These are phyloP conservation scores for Trichophyton equinum DNA, from an alignment of 2,329 filamentous ascomycete species.

Conservation along the genomic window DNA sequence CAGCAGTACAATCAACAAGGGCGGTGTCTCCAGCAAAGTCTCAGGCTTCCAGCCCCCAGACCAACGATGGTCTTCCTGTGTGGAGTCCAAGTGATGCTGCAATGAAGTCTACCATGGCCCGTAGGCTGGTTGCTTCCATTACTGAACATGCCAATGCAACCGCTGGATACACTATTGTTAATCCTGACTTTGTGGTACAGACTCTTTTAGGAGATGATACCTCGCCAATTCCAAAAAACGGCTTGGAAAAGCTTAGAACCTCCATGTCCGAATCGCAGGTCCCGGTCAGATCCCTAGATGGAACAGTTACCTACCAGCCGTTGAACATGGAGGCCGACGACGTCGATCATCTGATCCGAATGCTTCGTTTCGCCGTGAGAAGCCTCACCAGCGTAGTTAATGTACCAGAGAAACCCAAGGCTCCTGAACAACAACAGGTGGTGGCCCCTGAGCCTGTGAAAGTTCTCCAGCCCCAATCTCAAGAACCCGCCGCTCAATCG, in stretches of 20 bases:
- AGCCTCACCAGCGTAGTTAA: constrained; percentile 24
- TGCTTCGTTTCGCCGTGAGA: constrained; percentile 33
- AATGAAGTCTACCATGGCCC: constrained; percentile 18
- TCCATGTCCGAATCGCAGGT: constrained; percentile 34
- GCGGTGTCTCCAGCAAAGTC: background rate
- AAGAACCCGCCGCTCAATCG: constrained; percentile 6
- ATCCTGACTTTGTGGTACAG: constrained; percentile 33
- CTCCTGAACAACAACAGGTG: constrained; percentile 27
- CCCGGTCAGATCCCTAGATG: constrained; percentile 28
- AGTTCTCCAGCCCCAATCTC: constrained; percentile 5
- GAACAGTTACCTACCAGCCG: constrained; percentile 27
- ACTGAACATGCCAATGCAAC: constrained; percentile 35
- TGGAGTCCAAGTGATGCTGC: constrained; percentile 7
- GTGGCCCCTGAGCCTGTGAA: constrained; percentile 22
- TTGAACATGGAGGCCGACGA: constrained; percentile 34
- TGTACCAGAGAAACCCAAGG: constrained; percentile 24
- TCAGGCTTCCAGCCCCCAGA: background rate
- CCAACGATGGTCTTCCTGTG: background rate
- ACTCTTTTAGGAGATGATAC: constrained; percentile 31
- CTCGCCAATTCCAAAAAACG: constrained; percentile 29
- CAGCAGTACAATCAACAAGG: constrained; percentile 13
- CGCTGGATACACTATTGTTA: constrained; percentile 33
- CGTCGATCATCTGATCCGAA: constrained; percentile 31
- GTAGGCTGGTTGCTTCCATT: constrained; percentile 31
- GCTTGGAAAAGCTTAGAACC: constrained; percentile 32